Percentiles rank a stretch among this genome's conserved stretches.
Conservation (phyloP, 2,329 filamentous ascomycete species). For the Byssoonygena ceratinophila region DNA sequence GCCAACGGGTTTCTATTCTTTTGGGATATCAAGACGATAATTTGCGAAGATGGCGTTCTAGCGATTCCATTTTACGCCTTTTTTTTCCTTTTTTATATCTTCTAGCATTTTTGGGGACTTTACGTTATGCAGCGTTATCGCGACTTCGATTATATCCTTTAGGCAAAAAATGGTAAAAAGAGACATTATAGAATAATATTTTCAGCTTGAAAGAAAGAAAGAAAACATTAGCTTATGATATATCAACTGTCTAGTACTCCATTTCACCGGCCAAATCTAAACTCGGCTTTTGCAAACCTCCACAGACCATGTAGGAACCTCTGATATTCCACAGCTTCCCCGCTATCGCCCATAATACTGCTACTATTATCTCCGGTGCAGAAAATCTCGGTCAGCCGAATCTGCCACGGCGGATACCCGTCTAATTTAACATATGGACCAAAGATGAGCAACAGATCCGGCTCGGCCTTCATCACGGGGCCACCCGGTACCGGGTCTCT, state of each 20-base stretch:
- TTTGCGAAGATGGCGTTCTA: conserved; percentile 1
- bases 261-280: conserved; percentile 60
- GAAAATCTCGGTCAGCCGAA: conserved; percentile 90
- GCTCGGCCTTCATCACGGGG: conserved; percentile 62
- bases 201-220: too few relatives aligned
- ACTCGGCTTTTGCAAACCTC: conserved; percentile 76
- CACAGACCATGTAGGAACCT: conserved; percentile 78
- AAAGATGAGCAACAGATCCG: conserved; percentile 81
- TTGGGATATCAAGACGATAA: background rate
- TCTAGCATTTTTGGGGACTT: background rate
- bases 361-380: conserved; percentile 41
- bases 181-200: too few relatives aligned
- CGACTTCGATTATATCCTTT: background rate
- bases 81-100: background rate
- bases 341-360: conserved; percentile 28
- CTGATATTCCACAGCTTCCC: conserved; percentile 67
- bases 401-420: conserved; percentile 94
- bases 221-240: too few relatives aligned
- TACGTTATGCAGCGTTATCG: background rate
- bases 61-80: background rate
- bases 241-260: too few relatives aligned
- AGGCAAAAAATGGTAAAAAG: background rate
- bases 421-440: conserved; percentile 71
- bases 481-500: conserved; percentile 10
- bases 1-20: background rate